A percentile compares a stretch with the other conserved stretches of the same genome.
Conservation (phyloP, 225 moss, liverwort and hornwort genomes). For the Asterella californica region DNA sequence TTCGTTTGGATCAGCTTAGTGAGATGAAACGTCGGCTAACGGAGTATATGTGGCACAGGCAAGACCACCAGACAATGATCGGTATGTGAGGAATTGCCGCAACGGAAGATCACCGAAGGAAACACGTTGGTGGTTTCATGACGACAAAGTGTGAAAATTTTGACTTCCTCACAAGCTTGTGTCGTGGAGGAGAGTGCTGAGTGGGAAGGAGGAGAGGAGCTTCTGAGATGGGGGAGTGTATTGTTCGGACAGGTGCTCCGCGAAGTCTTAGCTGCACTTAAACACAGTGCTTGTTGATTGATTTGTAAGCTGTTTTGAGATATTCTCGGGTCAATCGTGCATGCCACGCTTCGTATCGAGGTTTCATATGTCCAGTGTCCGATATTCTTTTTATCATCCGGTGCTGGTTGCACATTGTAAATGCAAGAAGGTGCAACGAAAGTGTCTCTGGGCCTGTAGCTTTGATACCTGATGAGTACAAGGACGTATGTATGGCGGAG, state of each 20-base stretch:
- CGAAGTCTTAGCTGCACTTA: slow-evolving; percentile 14
- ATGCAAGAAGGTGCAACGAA: slow-evolving; percentile 17
- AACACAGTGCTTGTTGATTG: slow-evolving; percentile 19
- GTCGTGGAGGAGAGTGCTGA: slow-evolving; percentile 5
- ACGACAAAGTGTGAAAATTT: slow-evolving; percentile 76
- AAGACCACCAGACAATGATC: slow-evolving; percentile 97
- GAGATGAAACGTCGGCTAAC: no score
- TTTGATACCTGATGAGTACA: slow-evolving; percentile 14
- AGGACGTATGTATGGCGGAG: slow-evolving; percentile 1
- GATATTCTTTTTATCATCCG: slow-evolving; percentile 13
- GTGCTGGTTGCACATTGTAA: slow-evolving; percentile 20
- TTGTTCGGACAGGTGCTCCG: slow-evolving; percentile 17
- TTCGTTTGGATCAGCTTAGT: no score
- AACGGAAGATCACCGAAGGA: slow-evolving; percentile 99
- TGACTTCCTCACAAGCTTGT: slow-evolving; percentile 6
- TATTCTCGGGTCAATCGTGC: slow-evolving; percentile 19
- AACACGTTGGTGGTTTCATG: slow-evolving; percentile 99
- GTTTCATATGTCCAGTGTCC: slow-evolving; percentile 7
- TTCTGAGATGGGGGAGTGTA: slow-evolving; percentile 14
- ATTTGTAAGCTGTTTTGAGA: slow-evolving; percentile 30
- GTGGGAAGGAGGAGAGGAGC: not conserved
- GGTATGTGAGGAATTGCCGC: slow-evolving; percentile 95
- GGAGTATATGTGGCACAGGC: slow-evolving; percentile 46
- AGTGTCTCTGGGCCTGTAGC: slow-evolving; percentile 17
- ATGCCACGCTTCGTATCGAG: slow-evolving; percentile 3